phyloP scores from a whole-genome alignment of 768 basidiomycete genomes.

The Panaeolus cyanescens region DNA sequence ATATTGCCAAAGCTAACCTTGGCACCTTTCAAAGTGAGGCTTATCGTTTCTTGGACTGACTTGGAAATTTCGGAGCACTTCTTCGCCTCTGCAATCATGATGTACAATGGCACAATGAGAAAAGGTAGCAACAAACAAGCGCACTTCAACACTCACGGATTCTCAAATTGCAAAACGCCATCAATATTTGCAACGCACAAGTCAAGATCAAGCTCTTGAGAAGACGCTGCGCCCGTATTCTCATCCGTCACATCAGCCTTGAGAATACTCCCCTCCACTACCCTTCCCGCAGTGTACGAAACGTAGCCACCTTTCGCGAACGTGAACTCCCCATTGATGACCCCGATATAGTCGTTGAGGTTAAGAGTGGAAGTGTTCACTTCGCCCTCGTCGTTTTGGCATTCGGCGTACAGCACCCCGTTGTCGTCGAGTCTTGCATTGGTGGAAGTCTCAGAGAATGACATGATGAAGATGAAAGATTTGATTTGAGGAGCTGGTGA shows the following conservation, averaged over 20 bases:
- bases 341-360: background rate
- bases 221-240: background rate
- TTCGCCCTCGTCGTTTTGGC: background rate
- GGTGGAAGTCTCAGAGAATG: background rate
- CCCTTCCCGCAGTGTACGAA: background rate
- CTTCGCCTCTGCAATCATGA: too few relatives aligned
- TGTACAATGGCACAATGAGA: too few relatives aligned
- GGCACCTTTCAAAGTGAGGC: too few relatives aligned
- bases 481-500: too few relatives aligned
- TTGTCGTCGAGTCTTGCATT: background rate
- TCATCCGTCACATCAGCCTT: background rate
- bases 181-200: background rate
- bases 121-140: too few relatives aligned
- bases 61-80: too few relatives aligned
- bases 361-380: background rate
- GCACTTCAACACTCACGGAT: background rate
- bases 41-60: too few relatives aligned
- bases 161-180: background rate
- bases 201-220: background rate
- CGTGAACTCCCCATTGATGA: background rate
- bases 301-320: background rate
- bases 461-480: background rate
- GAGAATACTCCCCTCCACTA: background rate
- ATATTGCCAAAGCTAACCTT: too few relatives aligned
- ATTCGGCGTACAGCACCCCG: background rate